These are phyloP conservation scores for Mesembryanthemum crystallinum DNA, from an alignment of 148 eudicot genomes.

Conservation along the genomic window DNA sequence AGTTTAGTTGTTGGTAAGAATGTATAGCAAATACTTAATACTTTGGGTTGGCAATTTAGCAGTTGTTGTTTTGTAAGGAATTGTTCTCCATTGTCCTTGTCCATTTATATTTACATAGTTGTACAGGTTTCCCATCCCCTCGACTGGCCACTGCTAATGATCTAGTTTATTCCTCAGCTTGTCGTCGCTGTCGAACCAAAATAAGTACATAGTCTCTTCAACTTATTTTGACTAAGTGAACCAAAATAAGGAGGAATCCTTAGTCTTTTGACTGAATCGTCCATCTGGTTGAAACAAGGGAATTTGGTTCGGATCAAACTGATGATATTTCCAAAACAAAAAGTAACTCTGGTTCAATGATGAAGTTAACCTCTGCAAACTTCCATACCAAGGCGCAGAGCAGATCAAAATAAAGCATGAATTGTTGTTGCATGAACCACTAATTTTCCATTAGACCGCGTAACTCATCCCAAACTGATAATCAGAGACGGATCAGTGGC, in stretches of 20 bases:
- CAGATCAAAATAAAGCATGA: neutral
- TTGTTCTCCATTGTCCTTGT: neutral
- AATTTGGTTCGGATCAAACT: too few relatives aligned
- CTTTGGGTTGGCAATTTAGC: neutral
- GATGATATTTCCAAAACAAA: too few relatives aligned
- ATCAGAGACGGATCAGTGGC: too few relatives aligned
- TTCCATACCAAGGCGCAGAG: neutral
- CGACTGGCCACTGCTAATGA: neutral
- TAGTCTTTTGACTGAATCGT: too few relatives aligned
- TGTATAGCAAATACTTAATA: slow-evolving; percentile 11
- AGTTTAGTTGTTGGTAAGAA: neutral
- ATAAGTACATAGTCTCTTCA: too few relatives aligned
- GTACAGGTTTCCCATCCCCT: neutral
- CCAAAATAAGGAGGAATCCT: too few relatives aligned
- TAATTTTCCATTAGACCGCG: too few relatives aligned
- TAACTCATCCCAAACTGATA: too few relatives aligned
- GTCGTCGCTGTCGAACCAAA: neutral
- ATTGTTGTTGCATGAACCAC: neutral
- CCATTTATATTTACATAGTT: neutral
- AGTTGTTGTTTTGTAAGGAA: neutral
- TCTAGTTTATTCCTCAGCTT: neutral
- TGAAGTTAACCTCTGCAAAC: neutral
- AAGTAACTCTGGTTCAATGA: too few relatives aligned
- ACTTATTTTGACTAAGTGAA: too few relatives aligned
- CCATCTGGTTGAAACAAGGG: too few relatives aligned